phyloP scores from a whole-genome alignment of 2,329 filamentous ascomycete genomes.

The Coniochaeta sp. region DNA sequence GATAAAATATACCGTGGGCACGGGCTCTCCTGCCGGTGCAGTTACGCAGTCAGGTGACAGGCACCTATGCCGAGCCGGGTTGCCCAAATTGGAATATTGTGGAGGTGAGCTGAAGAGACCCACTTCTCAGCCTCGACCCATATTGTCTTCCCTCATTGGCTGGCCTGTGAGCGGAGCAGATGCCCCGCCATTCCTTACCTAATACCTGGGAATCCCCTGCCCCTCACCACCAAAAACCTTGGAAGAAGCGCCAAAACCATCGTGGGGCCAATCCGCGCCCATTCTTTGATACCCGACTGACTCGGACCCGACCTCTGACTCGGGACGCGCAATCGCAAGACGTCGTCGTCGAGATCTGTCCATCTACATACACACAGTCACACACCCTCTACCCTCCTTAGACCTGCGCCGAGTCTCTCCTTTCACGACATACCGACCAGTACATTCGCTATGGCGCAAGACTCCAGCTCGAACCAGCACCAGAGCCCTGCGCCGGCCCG shows the following conservation, averaged over 20 bases:
- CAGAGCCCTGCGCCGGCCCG: slow-evolving; percentile 27
- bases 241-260: background rate
- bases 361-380: background rate
- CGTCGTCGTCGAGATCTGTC: too few species aligned
- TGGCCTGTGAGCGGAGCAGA: background rate
- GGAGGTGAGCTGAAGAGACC: background rate
- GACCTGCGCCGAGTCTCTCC: background rate
- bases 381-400: background rate
- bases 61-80: too few species aligned
- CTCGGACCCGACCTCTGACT: too few species aligned
- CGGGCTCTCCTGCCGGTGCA: too few species aligned
- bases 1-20: too few species aligned
- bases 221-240: background rate
- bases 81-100: background rate
- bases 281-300: too few species aligned
- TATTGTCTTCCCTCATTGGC: background rate
- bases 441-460: slow-evolving; percentile 9
- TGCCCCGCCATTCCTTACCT: background rate
- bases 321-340: background rate
- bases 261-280: too few species aligned
- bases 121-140: background rate
- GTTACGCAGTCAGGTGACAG: too few species aligned
- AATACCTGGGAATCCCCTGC: background rate
- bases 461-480: slow-evolving; percentile 10
- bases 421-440: background rate